Evolutionary conservation across 177 flowering plant species (phyloP), one percentile per base, ranked within the genome.

Genomic region (Tripterygium wilfordii): DNA sequence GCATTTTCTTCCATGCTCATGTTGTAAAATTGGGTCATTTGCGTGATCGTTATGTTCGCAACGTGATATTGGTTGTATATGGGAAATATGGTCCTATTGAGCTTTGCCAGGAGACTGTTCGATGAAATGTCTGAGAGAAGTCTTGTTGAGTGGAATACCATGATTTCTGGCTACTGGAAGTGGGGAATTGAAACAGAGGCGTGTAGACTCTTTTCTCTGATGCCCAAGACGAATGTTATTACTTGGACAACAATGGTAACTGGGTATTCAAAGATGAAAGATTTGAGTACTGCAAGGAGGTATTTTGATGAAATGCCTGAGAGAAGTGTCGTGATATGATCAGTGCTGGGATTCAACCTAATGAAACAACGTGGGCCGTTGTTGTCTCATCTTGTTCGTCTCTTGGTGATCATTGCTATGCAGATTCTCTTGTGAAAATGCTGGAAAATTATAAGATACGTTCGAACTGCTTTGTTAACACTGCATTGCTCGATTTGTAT

Each of bases 171-270:
- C 18, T 77, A 58, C 33, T 76, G 79, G 78, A 74, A 58, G 16
- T 68, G 73, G 75, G 79, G 80, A 2, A 22, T 46, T 24, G 63
- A 42, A 48, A 56, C 1, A 12, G 68, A 68, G 48, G 89, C 81
- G 1, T 31, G 60, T 20, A 30, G 19, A 2, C 49, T 77, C 21
- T 79, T 82, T 46, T 51, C 57, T 28, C 16, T 42, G 52, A 77
- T 82, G 85, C 72, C 65, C 4, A 65, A 48, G 20, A 70, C 53
- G 57, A 75, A 69, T 68, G 72, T 74, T 26, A 38, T 82, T 18
- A 65, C 78, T 26, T 81, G 88, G 88, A 81, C 88, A 14, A 62
- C 78, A 0, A 82, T 79, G 85, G 76, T 79, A 23, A 64, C 64
- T 25, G 85, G 83, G 36, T 72, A 62, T 58, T 56, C 79, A 1